Conservation (phyloP, 805 yeast genomes). For the Saccharomycopsis sp. region DNA sequence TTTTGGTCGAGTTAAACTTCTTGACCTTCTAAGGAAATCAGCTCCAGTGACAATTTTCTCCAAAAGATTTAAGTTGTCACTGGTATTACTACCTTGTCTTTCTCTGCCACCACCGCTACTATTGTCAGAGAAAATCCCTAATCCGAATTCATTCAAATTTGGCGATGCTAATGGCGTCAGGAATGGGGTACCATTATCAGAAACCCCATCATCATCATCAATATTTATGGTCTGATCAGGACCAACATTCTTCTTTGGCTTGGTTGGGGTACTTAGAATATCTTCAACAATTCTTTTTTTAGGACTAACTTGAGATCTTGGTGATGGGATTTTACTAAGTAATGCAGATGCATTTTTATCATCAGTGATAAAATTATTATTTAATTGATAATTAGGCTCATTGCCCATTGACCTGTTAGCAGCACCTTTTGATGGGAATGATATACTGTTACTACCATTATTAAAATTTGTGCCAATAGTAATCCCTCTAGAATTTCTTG, state of each 20-base stretch:
- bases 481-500: neutral
- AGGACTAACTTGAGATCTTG: no score
- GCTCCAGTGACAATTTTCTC: neutral
- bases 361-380: slow-evolving; percentile 5
- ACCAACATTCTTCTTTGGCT: no score
- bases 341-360: slow-evolving; percentile 12
- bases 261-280: no score
- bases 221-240: no score
- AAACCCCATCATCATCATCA: slow-evolving; percentile 2
- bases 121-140: neutral
- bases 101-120: neutral
- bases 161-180: neutral
- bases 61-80: neutral
- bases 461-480: neutral
- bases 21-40: neutral
- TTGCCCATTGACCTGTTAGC: neutral
- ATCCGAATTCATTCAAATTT: neutral
- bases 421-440: slow-evolving; percentile 6
- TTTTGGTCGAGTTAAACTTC: neutral
- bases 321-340: neutral
- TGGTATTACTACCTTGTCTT: neutral
- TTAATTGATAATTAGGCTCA: slow-evolving; percentile 8
- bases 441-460: slow-evolving; percentile 5
- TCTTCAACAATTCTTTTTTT: no score
- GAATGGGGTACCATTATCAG: neutral